These are phyloP conservation scores for Pseudoneurospora amorphoporcata DNA, from an alignment of 495 filamentous ascomycete genomes.

Conservation along the genomic window DNA sequence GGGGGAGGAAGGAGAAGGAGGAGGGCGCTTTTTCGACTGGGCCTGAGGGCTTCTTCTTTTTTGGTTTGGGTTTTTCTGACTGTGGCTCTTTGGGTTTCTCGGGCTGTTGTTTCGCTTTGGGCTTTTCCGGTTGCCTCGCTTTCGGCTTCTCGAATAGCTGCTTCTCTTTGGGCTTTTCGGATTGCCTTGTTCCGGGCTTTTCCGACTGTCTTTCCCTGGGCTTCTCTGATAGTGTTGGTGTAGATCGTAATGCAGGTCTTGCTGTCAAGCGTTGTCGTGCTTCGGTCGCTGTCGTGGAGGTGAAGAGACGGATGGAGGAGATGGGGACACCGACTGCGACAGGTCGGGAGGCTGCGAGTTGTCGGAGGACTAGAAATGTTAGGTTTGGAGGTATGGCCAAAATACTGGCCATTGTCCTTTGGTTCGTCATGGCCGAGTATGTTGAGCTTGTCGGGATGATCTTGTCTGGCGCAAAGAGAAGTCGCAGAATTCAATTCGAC, in stretches of 20 bases:
- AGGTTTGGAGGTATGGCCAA: slow-evolving; percentile 10
- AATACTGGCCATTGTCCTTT: not conserved
- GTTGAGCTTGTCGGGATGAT: not conserved
- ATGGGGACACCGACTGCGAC: not conserved
- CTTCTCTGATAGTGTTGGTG: no score
- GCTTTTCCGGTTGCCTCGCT: not conserved
- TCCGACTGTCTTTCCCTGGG: not conserved
- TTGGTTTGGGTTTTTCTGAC: not conserved
- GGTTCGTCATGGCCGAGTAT: not conserved
- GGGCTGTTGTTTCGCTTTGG: not conserved
- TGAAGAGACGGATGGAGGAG: slow-evolving; percentile 1
- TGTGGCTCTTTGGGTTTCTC: not conserved
- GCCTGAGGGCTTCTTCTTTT: not conserved
- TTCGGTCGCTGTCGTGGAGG: not conserved
- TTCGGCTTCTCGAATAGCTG: not conserved
- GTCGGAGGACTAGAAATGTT: slow-evolving; percentile 4
- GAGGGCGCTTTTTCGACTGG: not conserved
- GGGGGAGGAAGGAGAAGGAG: slow-evolving; percentile 20
- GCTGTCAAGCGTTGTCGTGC: not conserved
- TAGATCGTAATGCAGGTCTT: not conserved
- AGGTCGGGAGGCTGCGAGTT: not conserved
- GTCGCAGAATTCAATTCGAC: not conserved
- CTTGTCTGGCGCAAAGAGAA: not conserved
- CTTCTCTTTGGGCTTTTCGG: not conserved
- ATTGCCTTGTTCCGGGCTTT: not conserved